A percentile compares a stretch with the other conserved stretches of the same genome.
Evolutionary conservation across 257 asterid genomes (phyloP).

Genomic region (Nicotiana noctiflora): DNA sequence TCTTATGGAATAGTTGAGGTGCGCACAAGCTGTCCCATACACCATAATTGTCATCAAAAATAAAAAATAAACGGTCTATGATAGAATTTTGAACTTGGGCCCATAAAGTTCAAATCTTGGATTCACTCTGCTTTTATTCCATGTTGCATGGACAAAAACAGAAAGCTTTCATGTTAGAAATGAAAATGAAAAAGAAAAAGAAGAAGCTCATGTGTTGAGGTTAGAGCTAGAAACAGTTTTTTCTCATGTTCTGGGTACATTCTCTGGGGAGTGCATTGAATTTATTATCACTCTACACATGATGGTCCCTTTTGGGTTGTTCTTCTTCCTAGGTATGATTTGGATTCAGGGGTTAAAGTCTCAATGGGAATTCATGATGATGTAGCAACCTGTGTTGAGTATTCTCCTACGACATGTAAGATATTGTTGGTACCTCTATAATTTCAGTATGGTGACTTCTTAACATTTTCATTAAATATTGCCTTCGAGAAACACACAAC

Average conservation of each 20-base stretch:
- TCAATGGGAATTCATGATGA: slow-evolving; percentile 67
- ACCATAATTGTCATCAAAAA: no score
- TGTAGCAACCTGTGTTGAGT: slow-evolving; percentile 69
- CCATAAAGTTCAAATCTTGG: no score
- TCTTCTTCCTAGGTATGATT: slow-evolving; percentile 51
- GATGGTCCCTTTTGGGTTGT: neutral
- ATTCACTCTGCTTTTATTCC: neutral
- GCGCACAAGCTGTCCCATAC: no score
- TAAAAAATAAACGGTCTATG: no score
- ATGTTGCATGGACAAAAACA: neutral
- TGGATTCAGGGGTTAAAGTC: slow-evolving; percentile 44
- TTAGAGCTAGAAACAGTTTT: neutral
- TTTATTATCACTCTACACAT: neutral
- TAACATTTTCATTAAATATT: neutral
- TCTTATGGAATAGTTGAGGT: no score
- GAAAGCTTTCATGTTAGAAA: neutral
- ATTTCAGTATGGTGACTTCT: neutral
- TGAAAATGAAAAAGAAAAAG: neutral
- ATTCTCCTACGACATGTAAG: slow-evolving; percentile 69
- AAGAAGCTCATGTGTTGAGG: neutral
- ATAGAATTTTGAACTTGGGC: no score
- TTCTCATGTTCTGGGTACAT: neutral
- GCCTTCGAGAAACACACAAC: neutral
- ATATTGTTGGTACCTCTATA: slow-evolving; percentile 9
- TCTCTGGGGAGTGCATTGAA: neutral